Base-by-base conservation (phyloP, 257 asterid species). In the Gynochthodes officinalis region DNA sequence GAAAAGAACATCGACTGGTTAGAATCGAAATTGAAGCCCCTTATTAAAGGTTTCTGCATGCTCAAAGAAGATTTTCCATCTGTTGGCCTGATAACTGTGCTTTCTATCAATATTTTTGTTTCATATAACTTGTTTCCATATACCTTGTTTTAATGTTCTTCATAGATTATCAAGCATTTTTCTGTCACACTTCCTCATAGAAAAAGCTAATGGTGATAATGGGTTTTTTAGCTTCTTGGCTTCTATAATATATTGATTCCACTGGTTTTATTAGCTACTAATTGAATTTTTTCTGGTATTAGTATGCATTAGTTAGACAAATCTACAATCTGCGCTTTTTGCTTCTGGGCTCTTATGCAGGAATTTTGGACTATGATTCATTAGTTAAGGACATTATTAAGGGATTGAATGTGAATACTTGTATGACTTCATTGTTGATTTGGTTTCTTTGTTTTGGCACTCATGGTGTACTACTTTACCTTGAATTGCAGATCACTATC, bases 1-100 rank as follows among this genome's bases (percentile, higher is more conserved):
- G 96, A 87, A 89, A 89, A 86, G 88, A 95, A 95, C 83, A 86
- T 91, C 18, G 98, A 92, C 78, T 95, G 98, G 99, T 76, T 95
- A 63, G 89, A 94, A 76, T 82, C 92, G 84, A 91, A 83, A 74
- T 84, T 94, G 82, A 82, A 85, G 81, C 95, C 98, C 74, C 91
- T 94, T 70, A 83, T 88, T 79, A 90, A 87, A 90, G 99, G 98
- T 94, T 79, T 73, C 68, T 16, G 46, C 52, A 62, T 68, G 58
- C 32, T 61, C 58, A 82, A 77, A 64, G 53, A 30, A 58, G 28
- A 43, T 63, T 68, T 46, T 7, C 60, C 40, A n/a, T 46, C 60
- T 28, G 44, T 76, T 42, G 32, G 37, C 55, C 64, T 70, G 73
- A 60, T 73, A 71, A 33, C 23, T 25, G 48, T 32, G 58, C 52